A percentile compares a stretch with the other conserved stretches of the same genome.
phyloP scores from a whole-genome alignment of 257 asterid species.

The Penstemon eatonii region DNA sequence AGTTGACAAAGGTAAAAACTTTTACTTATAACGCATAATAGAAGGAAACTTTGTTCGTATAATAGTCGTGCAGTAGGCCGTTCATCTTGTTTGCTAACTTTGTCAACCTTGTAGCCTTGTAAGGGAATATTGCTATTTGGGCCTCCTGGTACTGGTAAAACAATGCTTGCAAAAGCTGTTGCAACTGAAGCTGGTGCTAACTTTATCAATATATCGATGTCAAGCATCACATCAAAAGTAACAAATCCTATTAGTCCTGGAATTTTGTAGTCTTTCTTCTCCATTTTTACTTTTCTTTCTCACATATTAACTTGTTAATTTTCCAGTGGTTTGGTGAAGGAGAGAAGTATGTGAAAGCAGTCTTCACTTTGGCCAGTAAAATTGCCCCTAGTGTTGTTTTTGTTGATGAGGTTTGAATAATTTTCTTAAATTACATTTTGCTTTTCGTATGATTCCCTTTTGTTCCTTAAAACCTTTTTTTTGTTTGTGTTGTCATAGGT shows the following conservation, averaged over 20 bases:
- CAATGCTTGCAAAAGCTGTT: conserved; percentile 62
- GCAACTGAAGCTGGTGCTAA: conserved; percentile 49
- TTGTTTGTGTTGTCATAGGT: conserved; percentile 34
- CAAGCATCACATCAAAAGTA: conserved; percentile 56
- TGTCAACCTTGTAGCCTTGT: conserved; percentile 45
- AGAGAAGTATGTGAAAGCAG: conserved; percentile 57
- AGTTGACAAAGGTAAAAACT: conserved; percentile 46
- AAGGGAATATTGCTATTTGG: conserved; percentile 61
- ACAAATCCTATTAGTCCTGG: conserved; percentile 12
- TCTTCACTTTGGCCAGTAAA: conserved; percentile 58
- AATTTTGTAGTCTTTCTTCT: conserved; percentile 16
- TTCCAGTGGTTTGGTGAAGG: conserved; percentile 61
- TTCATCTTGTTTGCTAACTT: conserved; percentile 21
- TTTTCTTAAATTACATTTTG: neutral
- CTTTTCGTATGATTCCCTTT: neutral
- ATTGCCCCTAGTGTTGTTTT: conserved; percentile 54
- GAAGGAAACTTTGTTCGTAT: neutral
- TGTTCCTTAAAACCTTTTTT: neutral
- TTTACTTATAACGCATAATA: conserved; percentile 4
- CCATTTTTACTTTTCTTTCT: neutral
- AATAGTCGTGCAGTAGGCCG: neutral
- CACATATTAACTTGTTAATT: conserved; percentile 14
- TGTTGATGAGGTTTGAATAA: conserved; percentile 50
- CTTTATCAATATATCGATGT: conserved; percentile 56
- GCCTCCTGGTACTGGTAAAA: conserved; percentile 61